phyloP scores from a whole-genome alignment of 805 yeast genomes.

The Pichia insulana region DNA sequence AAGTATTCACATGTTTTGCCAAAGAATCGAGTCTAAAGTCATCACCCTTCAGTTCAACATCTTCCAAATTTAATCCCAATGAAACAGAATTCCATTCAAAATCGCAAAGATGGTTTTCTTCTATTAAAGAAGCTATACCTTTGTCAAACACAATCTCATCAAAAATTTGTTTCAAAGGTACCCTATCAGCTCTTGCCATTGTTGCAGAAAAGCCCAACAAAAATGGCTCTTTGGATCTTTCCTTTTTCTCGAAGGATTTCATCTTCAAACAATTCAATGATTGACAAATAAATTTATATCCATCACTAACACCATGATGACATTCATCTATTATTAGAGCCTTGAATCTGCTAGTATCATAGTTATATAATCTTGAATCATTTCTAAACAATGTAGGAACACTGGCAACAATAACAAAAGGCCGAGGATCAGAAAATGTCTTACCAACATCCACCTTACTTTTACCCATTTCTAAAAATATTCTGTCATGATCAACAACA shows the following conservation, averaged over 20 bases:
- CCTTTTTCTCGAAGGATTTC: slow-evolving; percentile 19
- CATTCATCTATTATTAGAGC: slow-evolving; percentile 84
- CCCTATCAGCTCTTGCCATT: slow-evolving; percentile 64
- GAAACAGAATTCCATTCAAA: slow-evolving; percentile 54
- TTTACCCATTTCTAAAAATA: slow-evolving; percentile 57
- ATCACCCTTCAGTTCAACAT: slow-evolving; percentile 15
- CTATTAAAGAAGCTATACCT: slow-evolving; percentile 56
- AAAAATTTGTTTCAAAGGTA: slow-evolving; percentile 47
- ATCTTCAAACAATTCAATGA: slow-evolving; percentile 19
- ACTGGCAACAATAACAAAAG: slow-evolving; percentile 59
- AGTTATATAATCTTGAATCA: slow-evolving; percentile 36
- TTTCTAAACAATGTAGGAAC: slow-evolving; percentile 52
- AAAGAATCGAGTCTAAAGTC: slow-evolving; percentile 50
- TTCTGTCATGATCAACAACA: slow-evolving; percentile 11
- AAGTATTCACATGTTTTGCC: slow-evolving; percentile 46
- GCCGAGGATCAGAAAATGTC: slow-evolving; percentile 13
- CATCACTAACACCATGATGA: slow-evolving; percentile 75
- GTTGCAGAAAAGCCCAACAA: slow-evolving; percentile 89
- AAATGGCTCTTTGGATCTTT: slow-evolving; percentile 37
- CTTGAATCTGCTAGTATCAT: slow-evolving; percentile 53
- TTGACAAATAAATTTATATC: slow-evolving; percentile 54
- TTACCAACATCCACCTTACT: slow-evolving; percentile 25
- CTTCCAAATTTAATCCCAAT: slow-evolving; percentile 27
- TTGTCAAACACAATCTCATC: slow-evolving; percentile 70
- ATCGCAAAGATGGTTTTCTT: slow-evolving; percentile 60